Evolutionary conservation across 495 filamentous ascomycete genomes (phyloP), one percentile per base, ranked within the genome.

Genomic region (Delitschia confertaspora): DNA sequence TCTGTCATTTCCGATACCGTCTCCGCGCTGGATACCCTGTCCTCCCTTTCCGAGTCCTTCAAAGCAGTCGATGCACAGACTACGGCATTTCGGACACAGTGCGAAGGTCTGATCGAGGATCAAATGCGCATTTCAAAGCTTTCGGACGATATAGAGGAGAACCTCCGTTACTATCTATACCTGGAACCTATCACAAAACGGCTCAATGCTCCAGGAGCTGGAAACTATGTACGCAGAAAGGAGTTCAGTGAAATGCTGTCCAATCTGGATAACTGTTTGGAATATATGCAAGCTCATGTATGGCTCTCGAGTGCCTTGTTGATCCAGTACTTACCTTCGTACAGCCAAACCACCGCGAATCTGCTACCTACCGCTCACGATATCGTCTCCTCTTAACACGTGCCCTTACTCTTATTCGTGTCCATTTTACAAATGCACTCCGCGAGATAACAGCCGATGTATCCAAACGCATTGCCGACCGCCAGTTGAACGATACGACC

Each of bases 171-270:
- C 59, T 99, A 95, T 58, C 76, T 79, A 16, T 93, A 89, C 59
- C 72, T 96, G 16, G 91, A 95, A 45, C 88, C 82, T 36, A 85
- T 89, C 35, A 95, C 88, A 8, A 74, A 86, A 38, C 74, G 83
- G 20, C 75, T 98, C 30, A 95, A 95, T 69, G 88, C 88, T 17
- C 91, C 93, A 6, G 87, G 88, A 10, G 86, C 88, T 16, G 77
- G 80, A 22, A 88, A 79, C 51, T 73, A 86, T 31, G 87, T 89
- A 27, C 80, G 85, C 38, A 80, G 78, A 45, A 76, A 79, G 51
- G 82, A 79, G 41, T 96, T 89, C 56, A 80, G 76, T 7, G 83
- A 93, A 44, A 88, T 95, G 71, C 65, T 96, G 18, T 67, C 73
- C 20, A 88, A 80, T 42, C 66, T 98, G 10, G 88, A 96, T 60